A percentile compares a stretch with the other conserved stretches of the same genome.
Evolutionary conservation across 2,329 filamentous ascomycete genomes (phyloP).

Genomic region (Sporothrix brunneoviolacea): DNA sequence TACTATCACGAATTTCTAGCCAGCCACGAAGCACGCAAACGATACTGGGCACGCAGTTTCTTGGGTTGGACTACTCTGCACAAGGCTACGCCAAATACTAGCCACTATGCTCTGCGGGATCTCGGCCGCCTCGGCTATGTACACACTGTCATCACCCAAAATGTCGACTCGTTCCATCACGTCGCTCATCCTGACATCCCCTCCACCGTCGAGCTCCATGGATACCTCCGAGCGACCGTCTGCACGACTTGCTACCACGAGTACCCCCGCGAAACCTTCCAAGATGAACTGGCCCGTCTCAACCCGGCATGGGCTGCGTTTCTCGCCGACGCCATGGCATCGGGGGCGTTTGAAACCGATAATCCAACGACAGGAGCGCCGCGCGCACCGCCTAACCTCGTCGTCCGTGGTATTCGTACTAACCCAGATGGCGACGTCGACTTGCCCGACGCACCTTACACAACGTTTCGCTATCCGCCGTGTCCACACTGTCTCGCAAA

Average conservation of each 20-base stretch:
- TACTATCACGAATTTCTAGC: constrained; percentile 85
- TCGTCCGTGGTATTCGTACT: constrained; percentile 57
- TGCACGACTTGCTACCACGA: constrained; percentile 73
- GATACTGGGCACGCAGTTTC: constrained; percentile 95
- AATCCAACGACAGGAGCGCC: constrained; percentile 61
- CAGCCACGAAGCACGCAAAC: constrained; percentile 76
- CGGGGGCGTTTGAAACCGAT: constrained; percentile 71
- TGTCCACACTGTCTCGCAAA: constrained; percentile 71
- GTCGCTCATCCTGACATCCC: constrained; percentile 65
- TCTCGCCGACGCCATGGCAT: constrained; percentile 61
- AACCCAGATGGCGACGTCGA: constrained; percentile 97
- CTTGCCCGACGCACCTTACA: constrained; percentile 77
- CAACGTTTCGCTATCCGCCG: constrained; percentile 82
- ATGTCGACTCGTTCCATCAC: constrained; percentile 91
- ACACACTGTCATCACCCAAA: constrained; percentile 79
- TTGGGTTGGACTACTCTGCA: constrained; percentile 82
- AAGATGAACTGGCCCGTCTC: constrained; percentile 64
- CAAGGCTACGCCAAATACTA: constrained; percentile 70
- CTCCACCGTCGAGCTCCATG: constrained; percentile 76
- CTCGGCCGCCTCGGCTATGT: constrained; percentile 68
- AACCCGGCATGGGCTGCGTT: constrained; percentile 85
- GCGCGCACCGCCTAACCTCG: not conserved
- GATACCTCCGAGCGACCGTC: constrained; percentile 73
- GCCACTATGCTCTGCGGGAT: constrained; percentile 69
- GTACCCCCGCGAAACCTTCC: constrained; percentile 66